Evolutionary conservation across 805 yeast species (phyloP).

Genomic region (Nakazawaea laoshanensis): DNA sequence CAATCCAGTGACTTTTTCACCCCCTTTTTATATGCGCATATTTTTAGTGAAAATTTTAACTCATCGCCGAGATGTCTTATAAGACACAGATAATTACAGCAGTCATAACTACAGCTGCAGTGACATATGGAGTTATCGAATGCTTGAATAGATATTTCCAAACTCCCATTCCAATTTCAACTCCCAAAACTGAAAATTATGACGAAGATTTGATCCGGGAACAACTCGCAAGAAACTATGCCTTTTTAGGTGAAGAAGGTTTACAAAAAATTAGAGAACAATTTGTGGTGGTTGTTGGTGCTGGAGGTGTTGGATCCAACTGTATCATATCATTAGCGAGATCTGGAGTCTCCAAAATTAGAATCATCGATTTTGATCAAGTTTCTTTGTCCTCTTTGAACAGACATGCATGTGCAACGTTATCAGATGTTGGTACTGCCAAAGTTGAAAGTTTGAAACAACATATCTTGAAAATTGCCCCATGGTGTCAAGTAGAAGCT

Average conservation of each 20-base stretch:
- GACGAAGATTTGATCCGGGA: conserved; percentile 76
- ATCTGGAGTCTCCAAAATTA: conserved; percentile 74
- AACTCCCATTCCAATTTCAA: neutral
- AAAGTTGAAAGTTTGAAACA: conserved; percentile 74
- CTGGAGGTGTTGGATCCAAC: conserved; percentile 99
- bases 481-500: conserved; percentile 87
- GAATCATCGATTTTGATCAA: conserved; percentile 92
- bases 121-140: conserved; percentile 28
- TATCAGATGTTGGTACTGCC: conserved; percentile 85
- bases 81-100: conserved; percentile 8
- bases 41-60: too few relatives aligned
- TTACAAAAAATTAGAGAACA: conserved; percentile 64
- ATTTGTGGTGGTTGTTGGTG: conserved; percentile 76
- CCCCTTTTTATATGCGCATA: too few relatives aligned
- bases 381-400: conserved; percentile 87
- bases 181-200: conserved; percentile 16
- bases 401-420: conserved; percentile 90
- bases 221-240: conserved; percentile 89
- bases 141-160: conserved; percentile 22
- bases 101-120: conserved; percentile 22
- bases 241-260: conserved; percentile 84
- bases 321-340: conserved; percentile 85
- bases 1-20: too few relatives aligned
- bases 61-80: conserved; percentile 2
- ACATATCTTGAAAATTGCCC: conserved; percentile 71